phyloP scores from a whole-genome alignment of 352 stramenopile species.

The Pilasporangium apinafurcum region DNA sequence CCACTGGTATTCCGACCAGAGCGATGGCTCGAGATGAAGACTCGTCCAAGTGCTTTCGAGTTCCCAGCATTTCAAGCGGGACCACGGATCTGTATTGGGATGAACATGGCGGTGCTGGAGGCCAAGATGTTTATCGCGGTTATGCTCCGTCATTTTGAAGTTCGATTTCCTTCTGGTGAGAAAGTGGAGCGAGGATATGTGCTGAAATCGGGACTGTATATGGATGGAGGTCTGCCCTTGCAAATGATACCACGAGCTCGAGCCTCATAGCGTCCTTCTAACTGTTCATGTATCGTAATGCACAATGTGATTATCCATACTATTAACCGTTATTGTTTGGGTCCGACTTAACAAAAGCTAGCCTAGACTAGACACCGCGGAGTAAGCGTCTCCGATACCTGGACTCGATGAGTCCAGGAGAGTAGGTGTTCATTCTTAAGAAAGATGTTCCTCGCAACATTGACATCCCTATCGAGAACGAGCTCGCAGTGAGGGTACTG shows the following conservation, averaged over 20 bases:
- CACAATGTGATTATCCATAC: too few relatives aligned
- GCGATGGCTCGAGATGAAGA: slow-evolving; percentile 60
- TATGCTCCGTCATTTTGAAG: slow-evolving; percentile 31
- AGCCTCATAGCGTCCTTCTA: too few relatives aligned
- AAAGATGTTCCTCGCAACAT: too few relatives aligned
- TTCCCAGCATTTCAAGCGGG: slow-evolving; percentile 74
- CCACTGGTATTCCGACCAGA: slow-evolving; percentile 51
- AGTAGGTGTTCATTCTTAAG: too few relatives aligned
- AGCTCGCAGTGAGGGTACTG: too few relatives aligned
- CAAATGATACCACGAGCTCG: slow-evolving; percentile 25
- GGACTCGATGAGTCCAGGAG: too few relatives aligned
- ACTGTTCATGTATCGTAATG: too few relatives aligned
- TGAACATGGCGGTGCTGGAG: slow-evolving; percentile 69
- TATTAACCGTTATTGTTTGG: too few relatives aligned
- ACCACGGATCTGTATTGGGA: slow-evolving; percentile 56
- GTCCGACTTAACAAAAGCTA: too few relatives aligned
- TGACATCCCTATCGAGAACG: too few relatives aligned
- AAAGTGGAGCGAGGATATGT: slow-evolving; percentile 37
- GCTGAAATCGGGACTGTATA: slow-evolving; percentile 48
- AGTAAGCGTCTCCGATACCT: too few relatives aligned
- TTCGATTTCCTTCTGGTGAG: slow-evolving; percentile 32
- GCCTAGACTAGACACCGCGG: too few relatives aligned
- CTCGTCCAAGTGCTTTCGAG: slow-evolving; percentile 49
- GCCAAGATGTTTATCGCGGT: slow-evolving; percentile 54
- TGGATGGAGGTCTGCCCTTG: slow-evolving; percentile 41